These are phyloP conservation scores for Yamadazyma triangularis DNA, from an alignment of 1,139 yeast species.

Conservation along the genomic window DNA sequence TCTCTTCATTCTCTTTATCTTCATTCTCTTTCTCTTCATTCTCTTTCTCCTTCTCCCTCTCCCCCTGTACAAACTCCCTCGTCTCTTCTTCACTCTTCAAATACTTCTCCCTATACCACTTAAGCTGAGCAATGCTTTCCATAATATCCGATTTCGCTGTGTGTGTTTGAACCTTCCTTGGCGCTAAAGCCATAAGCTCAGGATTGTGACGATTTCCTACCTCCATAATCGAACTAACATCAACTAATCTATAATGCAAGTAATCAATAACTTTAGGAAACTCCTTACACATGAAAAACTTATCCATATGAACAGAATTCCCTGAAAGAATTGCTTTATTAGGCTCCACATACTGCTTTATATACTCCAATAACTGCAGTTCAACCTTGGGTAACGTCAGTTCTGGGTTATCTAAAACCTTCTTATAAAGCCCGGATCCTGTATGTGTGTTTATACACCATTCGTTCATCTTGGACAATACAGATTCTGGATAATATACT, in stretches of 20 bases:
- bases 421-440: conserved; percentile 69
- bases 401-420: conserved; percentile 51
- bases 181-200: conserved; percentile 48
- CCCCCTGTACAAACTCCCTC: conserved; percentile 10
- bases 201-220: conserved; percentile 77
- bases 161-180: conserved; percentile 65
- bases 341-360: conserved; percentile 50
- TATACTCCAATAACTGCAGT: conserved; percentile 55
- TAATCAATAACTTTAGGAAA: conserved; percentile 72
- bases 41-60: background rate
- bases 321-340: conserved; percentile 77
- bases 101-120: conserved; percentile 71
- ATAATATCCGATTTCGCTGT: conserved; percentile 86
- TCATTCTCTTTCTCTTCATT: no score
- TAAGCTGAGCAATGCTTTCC: conserved; percentile 81
- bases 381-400: conserved; percentile 61
- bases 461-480: conserved; percentile 69
- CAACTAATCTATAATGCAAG: conserved; percentile 80
- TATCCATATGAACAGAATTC: conserved; percentile 88
- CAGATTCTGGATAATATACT: conserved; percentile 62
- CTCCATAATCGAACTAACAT: conserved; percentile 82
- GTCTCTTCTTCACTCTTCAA: conserved; percentile 29
- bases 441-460: conserved; percentile 89
- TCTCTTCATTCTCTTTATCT: no score
- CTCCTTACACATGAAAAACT: conserved; percentile 76